A percentile compares a stretch with the other conserved stretches of the same genome.
phyloP scores from a whole-genome alignment of 345 rosid genomes.

The Lagerstroemia speciosa region DNA sequence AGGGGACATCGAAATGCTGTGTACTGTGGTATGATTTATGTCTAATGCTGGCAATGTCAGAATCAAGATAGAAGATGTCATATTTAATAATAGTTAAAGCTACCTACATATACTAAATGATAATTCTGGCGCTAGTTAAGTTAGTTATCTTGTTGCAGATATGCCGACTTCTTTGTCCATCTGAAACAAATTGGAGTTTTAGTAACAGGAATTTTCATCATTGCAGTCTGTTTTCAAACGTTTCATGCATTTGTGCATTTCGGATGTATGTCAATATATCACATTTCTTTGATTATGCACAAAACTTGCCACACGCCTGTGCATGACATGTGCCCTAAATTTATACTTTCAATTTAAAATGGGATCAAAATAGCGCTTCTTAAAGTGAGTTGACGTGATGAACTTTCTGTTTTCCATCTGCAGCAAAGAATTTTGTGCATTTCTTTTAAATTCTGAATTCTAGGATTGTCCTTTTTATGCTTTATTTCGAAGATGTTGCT shows the following conservation, averaged over 20 bases:
- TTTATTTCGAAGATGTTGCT: too few species aligned
- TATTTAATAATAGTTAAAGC: neutral
- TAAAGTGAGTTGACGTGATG: neutral
- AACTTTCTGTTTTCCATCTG: neutral
- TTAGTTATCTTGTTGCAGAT: neutral
- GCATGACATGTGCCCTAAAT: neutral
- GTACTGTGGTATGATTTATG: slow-evolving; percentile 71
- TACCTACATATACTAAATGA: neutral
- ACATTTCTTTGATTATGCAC: too few species aligned
- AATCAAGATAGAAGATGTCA: neutral
- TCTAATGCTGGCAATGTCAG: neutral
- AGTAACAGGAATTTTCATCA: neutral
- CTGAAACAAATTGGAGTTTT: neutral
- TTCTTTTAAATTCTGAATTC: too few species aligned
- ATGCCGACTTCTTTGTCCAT: neutral
- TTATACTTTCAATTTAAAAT: neutral
- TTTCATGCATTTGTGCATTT: neutral
- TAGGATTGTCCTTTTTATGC: too few species aligned
- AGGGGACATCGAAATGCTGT: slow-evolving; percentile 97
- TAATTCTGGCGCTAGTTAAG: neutral
- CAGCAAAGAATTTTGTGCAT: too few species aligned
- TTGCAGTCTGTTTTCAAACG: neutral
- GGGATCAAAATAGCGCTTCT: neutral
- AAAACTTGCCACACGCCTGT: neutral
- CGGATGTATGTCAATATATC: neutral